Evolutionary conservation across 2,329 filamentous ascomycete species (phyloP).

Genomic region (Didymella lethalis): DNA sequence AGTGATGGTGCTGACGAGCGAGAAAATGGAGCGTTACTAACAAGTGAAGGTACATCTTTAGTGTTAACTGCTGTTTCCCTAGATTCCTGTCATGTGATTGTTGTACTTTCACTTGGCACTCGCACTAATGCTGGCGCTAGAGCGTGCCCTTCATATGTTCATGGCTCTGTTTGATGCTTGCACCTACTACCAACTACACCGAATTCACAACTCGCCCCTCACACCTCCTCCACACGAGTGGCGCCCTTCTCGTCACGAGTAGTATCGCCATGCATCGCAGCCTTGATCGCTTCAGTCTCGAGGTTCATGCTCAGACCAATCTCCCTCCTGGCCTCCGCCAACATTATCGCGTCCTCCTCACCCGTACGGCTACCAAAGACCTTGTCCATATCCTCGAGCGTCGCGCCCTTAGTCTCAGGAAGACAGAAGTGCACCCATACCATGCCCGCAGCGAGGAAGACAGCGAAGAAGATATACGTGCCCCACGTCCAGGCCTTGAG

Average conservation of each 20-base stretch:
- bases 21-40: too few species aligned
- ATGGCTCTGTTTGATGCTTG: background rate
- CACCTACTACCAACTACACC: background rate
- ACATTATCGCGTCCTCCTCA: conserved; percentile 39
- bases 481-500: conserved; percentile 45
- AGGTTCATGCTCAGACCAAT: conserved; percentile 36
- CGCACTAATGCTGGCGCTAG: too few species aligned
- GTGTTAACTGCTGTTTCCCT: too few species aligned
- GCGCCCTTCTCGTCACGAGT: conserved; percentile 27
- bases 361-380: conserved; percentile 39
- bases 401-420: conserved; percentile 41
- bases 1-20: too few species aligned
- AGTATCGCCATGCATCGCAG: conserved; percentile 27
- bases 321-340: conserved; percentile 37
- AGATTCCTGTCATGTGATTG: too few species aligned
- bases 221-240: conserved; percentile 31
- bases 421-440: conserved; percentile 39
- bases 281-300: conserved; percentile 34
- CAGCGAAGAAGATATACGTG: conserved; percentile 52
- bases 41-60: too few species aligned
- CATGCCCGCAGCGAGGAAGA: conserved; percentile 36
- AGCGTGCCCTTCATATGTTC: too few species aligned
- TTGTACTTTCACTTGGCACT: too few species aligned
- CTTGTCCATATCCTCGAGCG: conserved; percentile 42
- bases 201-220: background rate